These are phyloP conservation scores for Rubia peregrina DNA, from an alignment of 305 asterid genomes.

Conservation along the genomic window DNA sequence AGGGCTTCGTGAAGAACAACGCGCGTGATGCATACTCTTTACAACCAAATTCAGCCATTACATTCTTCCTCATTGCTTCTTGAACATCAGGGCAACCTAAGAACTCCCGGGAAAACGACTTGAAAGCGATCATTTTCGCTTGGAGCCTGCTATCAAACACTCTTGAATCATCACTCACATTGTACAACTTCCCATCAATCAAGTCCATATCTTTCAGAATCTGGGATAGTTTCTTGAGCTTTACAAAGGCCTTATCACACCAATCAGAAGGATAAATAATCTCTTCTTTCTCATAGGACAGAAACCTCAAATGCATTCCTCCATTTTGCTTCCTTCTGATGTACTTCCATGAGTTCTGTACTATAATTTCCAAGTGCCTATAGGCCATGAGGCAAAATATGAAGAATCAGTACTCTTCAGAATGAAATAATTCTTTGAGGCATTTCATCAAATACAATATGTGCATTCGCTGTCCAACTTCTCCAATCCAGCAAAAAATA, in stretches of 20 bases:
- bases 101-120: slow-evolving; percentile 46
- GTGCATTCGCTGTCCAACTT: background rate
- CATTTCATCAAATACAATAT: slow-evolving; percentile 43
- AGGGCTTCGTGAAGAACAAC: slow-evolving; percentile 29
- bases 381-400: slow-evolving; percentile 29
- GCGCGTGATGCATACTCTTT: slow-evolving; percentile 16
- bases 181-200: slow-evolving; percentile 61
- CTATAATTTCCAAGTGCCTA: slow-evolving; percentile 19
- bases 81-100: slow-evolving; percentile 55
- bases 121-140: slow-evolving; percentile 44
- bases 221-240: slow-evolving; percentile 51
- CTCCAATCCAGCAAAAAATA: background rate
- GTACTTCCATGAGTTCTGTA: slow-evolving; percentile 25
- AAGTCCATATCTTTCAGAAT: slow-evolving; percentile 55
- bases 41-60: slow-evolving; percentile 27
- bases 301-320: slow-evolving; percentile 19
- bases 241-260: slow-evolving; percentile 54
- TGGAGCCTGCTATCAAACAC: slow-evolving; percentile 47
- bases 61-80: slow-evolving; percentile 40
- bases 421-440: slow-evolving; percentile 1
- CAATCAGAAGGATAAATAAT: slow-evolving; percentile 46
- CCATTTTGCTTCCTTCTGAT: slow-evolving; percentile 13
- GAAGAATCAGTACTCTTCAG: background rate
- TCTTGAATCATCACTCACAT: slow-evolving; percentile 39
- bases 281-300: slow-evolving; percentile 29